Evolutionary conservation across 2,329 filamentous ascomycete genomes (phyloP).

Genomic region (Botrytis sinoallii): DNA sequence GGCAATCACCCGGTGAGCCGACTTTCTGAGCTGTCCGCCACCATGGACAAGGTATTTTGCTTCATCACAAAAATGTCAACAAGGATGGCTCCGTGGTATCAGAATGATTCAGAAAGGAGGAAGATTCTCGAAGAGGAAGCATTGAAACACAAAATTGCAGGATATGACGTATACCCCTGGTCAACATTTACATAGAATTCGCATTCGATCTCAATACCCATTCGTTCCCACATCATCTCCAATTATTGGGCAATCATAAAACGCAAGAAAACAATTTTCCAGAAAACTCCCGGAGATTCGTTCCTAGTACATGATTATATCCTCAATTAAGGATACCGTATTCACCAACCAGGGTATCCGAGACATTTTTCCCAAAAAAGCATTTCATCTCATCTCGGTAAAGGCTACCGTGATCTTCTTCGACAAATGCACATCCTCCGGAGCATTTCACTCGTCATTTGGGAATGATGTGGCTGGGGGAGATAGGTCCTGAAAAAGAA

Average conservation of each 20-base stretch:
- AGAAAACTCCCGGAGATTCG: background rate
- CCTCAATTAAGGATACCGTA: background rate
- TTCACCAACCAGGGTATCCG: background rate
- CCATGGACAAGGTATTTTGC: background rate
- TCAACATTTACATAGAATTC: background rate
- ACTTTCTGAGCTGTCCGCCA: background rate
- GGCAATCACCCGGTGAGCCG: background rate
- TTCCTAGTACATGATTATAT: too few relatives aligned
- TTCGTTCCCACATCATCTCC: background rate
- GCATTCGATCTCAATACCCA: background rate
- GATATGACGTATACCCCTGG: slow-evolving; percentile 9
- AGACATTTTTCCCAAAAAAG: slow-evolving; percentile 9
- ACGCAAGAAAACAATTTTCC: background rate
- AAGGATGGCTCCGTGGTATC: background rate
- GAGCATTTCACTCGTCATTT: slow-evolving; percentile 5
- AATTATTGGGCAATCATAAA: background rate
- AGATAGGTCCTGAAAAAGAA: background rate
- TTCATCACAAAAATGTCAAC: background rate
- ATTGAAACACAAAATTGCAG: background rate
- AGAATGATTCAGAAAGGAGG: background rate
- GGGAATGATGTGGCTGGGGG: slow-evolving; percentile 1
- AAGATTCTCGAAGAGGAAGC: background rate
- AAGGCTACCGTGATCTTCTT: slow-evolving; percentile 6
- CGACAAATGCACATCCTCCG: slow-evolving; percentile 1
- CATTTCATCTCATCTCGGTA: slow-evolving; percentile 2